These are phyloP conservation scores for Mallotus nudiflorus DNA, from an alignment of 345 rosid genomes.

Conservation along the genomic window DNA sequence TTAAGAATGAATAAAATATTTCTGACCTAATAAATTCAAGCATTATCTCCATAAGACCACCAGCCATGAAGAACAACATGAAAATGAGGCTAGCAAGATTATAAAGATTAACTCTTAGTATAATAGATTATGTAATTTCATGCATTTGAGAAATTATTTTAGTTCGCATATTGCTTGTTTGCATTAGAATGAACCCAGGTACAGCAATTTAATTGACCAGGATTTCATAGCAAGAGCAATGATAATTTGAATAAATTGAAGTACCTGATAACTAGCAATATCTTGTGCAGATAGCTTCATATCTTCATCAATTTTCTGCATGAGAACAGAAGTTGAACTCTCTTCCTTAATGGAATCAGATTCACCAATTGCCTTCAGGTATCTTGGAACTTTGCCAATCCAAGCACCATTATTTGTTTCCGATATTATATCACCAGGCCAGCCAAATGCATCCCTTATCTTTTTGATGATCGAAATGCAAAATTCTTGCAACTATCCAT, in stretches of 20 bases:
- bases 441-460: constrained; percentile 60
- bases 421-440: constrained; percentile 52
- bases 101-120: background rate
- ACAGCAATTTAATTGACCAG: background rate
- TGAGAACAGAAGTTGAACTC: constrained; percentile 34
- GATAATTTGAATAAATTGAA: background rate
- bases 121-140: background rate
- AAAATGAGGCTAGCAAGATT: background rate
- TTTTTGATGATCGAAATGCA: constrained; percentile 47
- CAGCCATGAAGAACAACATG: background rate
- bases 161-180: too few relatives aligned
- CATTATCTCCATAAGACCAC: too few relatives aligned
- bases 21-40: background rate
- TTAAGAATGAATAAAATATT: background rate
- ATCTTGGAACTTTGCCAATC: constrained; percentile 67
- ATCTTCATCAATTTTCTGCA: constrained; percentile 41
- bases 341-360: constrained; percentile 37
- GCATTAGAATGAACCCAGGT: constrained; percentile 4
- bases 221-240: background rate
- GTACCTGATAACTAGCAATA: constrained; percentile 81
- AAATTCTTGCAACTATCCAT: constrained; percentile 53
- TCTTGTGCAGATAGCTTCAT: constrained; percentile 56
- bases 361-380: constrained; percentile 42
- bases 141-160: too few relatives aligned
- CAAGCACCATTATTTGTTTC: constrained; percentile 53